Conservation (phyloP, 2,329 filamentous ascomycete species). For the Penicillium sp. region DNA sequence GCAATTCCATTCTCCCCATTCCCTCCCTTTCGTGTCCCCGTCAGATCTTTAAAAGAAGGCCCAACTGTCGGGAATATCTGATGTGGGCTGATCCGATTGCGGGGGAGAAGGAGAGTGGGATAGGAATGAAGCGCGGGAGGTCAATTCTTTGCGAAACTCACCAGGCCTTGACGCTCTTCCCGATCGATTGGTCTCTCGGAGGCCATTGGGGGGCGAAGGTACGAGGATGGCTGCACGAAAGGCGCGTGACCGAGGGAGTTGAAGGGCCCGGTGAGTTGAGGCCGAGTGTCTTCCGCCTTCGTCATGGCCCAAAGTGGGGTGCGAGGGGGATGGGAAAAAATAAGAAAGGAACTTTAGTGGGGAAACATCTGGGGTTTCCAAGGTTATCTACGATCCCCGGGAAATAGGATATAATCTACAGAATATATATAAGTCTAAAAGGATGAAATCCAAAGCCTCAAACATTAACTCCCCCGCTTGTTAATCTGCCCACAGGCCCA, state of each 20-base stretch:
- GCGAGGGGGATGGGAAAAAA: constrained; percentile 2
- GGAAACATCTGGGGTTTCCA: not conserved
- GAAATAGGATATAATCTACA: not conserved
- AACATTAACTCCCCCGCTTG: not conserved
- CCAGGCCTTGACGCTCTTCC: constrained; percentile 52
- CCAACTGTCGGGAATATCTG: not conserved
- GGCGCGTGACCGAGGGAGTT: constrained; percentile 43
- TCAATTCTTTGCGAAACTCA: constrained; percentile 32
- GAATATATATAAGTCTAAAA: not conserved
- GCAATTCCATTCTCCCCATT: constrained; percentile 5
- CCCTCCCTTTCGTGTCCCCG: not conserved
- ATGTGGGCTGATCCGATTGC: not conserved
- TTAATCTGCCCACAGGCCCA: not conserved
- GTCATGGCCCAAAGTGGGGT: constrained; percentile 20
- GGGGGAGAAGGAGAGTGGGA: constrained; percentile 2
- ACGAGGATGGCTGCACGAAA: constrained; percentile 52
- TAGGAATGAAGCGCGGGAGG: constrained; percentile 3
- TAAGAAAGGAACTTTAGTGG: not conserved
- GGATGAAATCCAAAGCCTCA: not conserved
- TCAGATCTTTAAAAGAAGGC: constrained; percentile 7
- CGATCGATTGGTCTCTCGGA: constrained; percentile 49
- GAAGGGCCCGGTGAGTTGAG: constrained; percentile 20
- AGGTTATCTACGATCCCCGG: not conserved
- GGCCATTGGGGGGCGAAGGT: constrained; percentile 48
- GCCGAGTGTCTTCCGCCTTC: constrained; percentile 27